These are phyloP conservation scores for Pichia terricola DNA, from an alignment of 1,139 yeast genomes.

Conservation along the genomic window DNA sequence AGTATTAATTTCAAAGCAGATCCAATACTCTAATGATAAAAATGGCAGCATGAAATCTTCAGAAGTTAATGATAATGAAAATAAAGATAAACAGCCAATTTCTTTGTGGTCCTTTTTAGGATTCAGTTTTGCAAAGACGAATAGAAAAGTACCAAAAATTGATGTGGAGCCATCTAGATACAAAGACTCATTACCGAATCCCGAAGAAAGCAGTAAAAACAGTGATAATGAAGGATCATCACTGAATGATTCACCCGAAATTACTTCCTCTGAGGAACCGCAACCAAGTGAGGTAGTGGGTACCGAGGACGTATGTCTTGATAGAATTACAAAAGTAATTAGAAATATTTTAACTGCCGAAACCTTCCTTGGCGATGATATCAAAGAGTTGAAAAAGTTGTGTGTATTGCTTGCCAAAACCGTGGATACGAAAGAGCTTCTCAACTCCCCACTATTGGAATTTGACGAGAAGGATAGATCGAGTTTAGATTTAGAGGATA, in stretches of 20 bases:
- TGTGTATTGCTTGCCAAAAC: slow-evolving; percentile 3
- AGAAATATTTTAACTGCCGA: slow-evolving; percentile 11
- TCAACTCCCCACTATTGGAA: neutral
- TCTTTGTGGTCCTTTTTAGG: slow-evolving; percentile 7
- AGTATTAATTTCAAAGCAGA: neutral
- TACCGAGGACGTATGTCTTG: neutral
- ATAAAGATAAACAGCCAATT: neutral
- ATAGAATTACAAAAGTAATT: slow-evolving; percentile 11
- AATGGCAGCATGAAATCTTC: neutral
- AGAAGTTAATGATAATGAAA: neutral
- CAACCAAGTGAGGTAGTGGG: neutral
- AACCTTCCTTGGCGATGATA: slow-evolving; percentile 11
- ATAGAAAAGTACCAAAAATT: neutral
- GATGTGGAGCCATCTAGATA: neutral
- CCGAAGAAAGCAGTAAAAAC: neutral
- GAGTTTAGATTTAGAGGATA: slow-evolving; percentile 11
- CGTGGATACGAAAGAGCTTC: slow-evolving; percentile 3
- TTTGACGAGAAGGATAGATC: neutral
- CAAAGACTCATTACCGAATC: neutral
- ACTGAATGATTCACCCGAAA: neutral
- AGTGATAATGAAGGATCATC: neutral
- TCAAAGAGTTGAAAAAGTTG: slow-evolving; percentile 12
- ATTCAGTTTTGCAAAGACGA: neutral
- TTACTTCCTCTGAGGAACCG: neutral
- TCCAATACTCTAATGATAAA: neutral